Evolutionary conservation across 1,284 basidiomycete species (phyloP).

Genomic region (Leccinum angustisporum): DNA sequence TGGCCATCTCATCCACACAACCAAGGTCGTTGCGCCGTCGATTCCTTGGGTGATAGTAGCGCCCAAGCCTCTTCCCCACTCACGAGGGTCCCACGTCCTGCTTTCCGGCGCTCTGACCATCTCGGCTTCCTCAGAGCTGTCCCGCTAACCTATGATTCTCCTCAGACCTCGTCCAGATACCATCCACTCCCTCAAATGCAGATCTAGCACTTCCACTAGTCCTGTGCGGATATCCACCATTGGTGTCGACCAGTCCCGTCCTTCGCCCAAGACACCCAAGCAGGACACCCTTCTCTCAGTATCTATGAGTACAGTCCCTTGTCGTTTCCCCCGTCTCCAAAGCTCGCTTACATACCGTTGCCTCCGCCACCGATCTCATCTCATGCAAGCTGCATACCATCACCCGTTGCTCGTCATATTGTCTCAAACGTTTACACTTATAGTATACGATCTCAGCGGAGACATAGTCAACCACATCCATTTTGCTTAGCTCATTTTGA

Average conservation of each 20-base stretch:
- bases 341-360: constrained; percentile 50
- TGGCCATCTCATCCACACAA: constrained; percentile 22
- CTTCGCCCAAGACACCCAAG: constrained; percentile 35
- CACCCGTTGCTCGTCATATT: constrained; percentile 74
- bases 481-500: constrained; percentile 67
- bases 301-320: constrained; percentile 54
- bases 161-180: constrained; percentile 24
- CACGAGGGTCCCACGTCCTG: constrained; percentile 34
- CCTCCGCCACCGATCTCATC: constrained; percentile 41
- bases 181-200: constrained; percentile 28
- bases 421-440: constrained; percentile 63
- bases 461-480: constrained; percentile 53
- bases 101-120: constrained; percentile 45
- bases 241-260: constrained; percentile 68
- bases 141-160: constrained; percentile 28
- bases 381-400: constrained; percentile 69
- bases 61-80: background rate
- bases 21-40: constrained; percentile 33
- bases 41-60: constrained; percentile 13
- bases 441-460: constrained; percentile 63
- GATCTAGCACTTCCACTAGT: constrained; percentile 25
- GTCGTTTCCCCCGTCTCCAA: constrained; percentile 40
- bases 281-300: constrained; percentile 39
- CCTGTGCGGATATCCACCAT: constrained; percentile 53
- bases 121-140: constrained; percentile 35